Evolutionary conservation across 768 basidiomycete genomes (phyloP).

Genomic region (Cyclocybe aegerita): DNA sequence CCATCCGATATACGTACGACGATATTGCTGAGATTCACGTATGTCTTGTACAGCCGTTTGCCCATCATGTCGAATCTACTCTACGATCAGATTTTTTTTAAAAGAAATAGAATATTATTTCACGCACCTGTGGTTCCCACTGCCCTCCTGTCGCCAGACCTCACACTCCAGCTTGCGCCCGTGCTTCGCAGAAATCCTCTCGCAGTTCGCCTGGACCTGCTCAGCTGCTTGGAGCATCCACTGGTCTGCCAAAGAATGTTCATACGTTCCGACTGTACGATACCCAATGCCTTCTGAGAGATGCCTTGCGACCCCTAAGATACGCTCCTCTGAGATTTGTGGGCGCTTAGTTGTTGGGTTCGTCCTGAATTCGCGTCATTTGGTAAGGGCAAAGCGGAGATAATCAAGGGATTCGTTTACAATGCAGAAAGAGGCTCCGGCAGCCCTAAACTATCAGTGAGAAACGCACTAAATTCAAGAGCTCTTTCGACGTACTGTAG

Average conservation of each 20-base stretch:
- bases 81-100: not conserved
- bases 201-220: slow-evolving; percentile 61
- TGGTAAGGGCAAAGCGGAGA: not conserved
- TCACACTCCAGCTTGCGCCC: slow-evolving; percentile 81
- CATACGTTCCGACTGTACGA: slow-evolving; percentile 86
- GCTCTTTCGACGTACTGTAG: slow-evolving; percentile 35
- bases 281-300: slow-evolving; percentile 89
- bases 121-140: slow-evolving; percentile 81
- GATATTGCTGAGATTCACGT: slow-evolving; percentile 86
- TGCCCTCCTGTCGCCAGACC: slow-evolving; percentile 87
- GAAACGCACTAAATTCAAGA: not conserved
- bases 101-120: not conserved
- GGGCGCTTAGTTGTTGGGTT: slow-evolving; percentile 58
- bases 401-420: slow-evolving; percentile 32
- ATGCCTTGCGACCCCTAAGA: slow-evolving; percentile 60
- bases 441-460: slow-evolving; percentile 38
- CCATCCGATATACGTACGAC: slow-evolving; percentile 84
- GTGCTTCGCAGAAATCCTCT: slow-evolving; percentile 41
- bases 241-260: slow-evolving; percentile 81
- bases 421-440: slow-evolving; percentile 54
- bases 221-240: slow-evolving; percentile 78
- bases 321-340: slow-evolving; percentile 70
- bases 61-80: slow-evolving; percentile 90
- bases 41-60: slow-evolving; percentile 81
- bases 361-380: slow-evolving; percentile 22